These are phyloP conservation scores for Blastomyces emzantsi DNA, from an alignment of 2,329 filamentous ascomycete genomes.

Conservation along the genomic window DNA sequence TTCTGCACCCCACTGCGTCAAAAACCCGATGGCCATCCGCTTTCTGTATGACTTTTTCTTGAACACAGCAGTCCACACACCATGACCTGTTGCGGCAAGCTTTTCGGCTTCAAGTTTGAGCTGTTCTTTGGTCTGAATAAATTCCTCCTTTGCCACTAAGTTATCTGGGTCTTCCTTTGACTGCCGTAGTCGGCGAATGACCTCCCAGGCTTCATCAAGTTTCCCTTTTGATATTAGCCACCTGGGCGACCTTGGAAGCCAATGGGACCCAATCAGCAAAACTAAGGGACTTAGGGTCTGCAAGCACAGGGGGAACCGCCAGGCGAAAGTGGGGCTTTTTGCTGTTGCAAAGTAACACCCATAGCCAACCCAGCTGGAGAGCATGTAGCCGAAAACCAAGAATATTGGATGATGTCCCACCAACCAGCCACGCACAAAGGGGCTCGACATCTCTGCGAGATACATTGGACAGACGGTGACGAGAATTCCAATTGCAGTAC, in stretches of 20 bases:
- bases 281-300: conserved; percentile 35
- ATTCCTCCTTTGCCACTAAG: conserved; percentile 39
- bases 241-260: conserved; percentile 41
- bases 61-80: conserved; percentile 39
- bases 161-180: conserved; percentile 34
- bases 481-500: conserved; percentile 36
- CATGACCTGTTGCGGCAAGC: conserved; percentile 32
- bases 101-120: conserved; percentile 37
- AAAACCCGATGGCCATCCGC: conserved; percentile 44
- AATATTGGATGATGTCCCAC: conserved; percentile 41
- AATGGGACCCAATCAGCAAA: conserved; percentile 34
- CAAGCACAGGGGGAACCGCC: conserved; percentile 39
- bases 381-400: conserved; percentile 41
- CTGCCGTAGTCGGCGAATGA: conserved; percentile 35
- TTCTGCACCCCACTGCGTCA: conserved; percentile 47
- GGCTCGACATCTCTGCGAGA: conserved; percentile 36
- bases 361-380: conserved; percentile 39
- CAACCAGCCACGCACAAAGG: conserved; percentile 37
- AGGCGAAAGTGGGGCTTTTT: conserved; percentile 33
- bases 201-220: conserved; percentile 38
- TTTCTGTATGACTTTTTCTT: conserved; percentile 43
- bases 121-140: conserved; percentile 41
- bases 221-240: conserved; percentile 43
- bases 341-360: conserved; percentile 37
- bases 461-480: conserved; percentile 41